Percentiles rank a stretch among this genome's conserved stretches.
Conservation (phyloP, 805 yeast species). For the Yamadazyma laniorum region DNA sequence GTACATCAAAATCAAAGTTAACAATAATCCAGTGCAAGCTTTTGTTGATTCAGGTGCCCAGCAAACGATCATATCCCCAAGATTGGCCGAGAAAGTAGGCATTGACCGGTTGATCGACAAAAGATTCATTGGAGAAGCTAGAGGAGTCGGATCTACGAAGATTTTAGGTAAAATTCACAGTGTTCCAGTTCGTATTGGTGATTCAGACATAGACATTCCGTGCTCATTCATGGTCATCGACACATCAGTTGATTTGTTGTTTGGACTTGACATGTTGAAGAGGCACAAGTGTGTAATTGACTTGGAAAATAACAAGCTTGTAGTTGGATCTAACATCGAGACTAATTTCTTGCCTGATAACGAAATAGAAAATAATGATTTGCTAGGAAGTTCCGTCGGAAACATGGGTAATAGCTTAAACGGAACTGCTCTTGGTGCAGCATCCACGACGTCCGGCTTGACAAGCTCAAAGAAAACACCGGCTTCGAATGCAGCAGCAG, state of each 20-base stretch:
- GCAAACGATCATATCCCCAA: constrained; percentile 76
- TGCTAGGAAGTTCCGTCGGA: constrained; percentile 17
- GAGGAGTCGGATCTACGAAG: constrained; percentile 83
- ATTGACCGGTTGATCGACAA: constrained; percentile 72
- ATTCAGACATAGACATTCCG: constrained; percentile 37
- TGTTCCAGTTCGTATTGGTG: constrained; percentile 79
- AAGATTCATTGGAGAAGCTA: constrained; percentile 77
- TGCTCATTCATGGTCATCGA: constrained; percentile 53
- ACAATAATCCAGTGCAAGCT: constrained; percentile 80
- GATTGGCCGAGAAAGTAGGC: constrained; percentile 70
- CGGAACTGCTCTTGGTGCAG: constrained; percentile 29
- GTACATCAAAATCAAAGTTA: constrained; percentile 72
- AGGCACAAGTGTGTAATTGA: constrained; percentile 85
- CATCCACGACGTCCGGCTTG: constrained; percentile 7
- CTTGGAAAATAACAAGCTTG: constrained; percentile 59
- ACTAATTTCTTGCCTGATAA: constrained; percentile 70
- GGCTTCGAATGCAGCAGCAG: constrained; percentile 16
- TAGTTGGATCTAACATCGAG: constrained; percentile 66
- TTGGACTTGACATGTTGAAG: constrained; percentile 89
- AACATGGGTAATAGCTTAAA: constrained; percentile 17
- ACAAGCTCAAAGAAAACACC: constrained; percentile 11
- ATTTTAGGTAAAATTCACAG: constrained; percentile 85
- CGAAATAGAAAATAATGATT: constrained; percentile 50
- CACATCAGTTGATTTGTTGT: constrained; percentile 65
- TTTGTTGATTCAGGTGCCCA: constrained; percentile 98